These are phyloP conservation scores for Ilyonectria sp. DNA, from an alignment of 2,329 filamentous ascomycete genomes.

Conservation along the genomic window DNA sequence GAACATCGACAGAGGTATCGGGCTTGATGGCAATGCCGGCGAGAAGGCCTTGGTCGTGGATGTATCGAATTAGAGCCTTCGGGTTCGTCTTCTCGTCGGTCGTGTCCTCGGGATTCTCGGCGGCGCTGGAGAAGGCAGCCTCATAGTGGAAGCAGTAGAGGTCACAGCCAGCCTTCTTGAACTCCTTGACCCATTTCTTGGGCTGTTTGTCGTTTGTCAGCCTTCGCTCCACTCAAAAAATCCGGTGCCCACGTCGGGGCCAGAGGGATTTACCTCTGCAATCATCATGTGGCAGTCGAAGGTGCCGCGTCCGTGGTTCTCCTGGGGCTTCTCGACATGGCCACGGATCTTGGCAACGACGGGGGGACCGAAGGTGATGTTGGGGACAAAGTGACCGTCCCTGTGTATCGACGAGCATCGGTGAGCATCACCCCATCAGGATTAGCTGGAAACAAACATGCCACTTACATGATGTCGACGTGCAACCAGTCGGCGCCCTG, in stretches of 20 bases:
- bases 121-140: conserved; percentile 90
- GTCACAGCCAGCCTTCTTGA: conserved; percentile 94
- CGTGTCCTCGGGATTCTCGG: conserved; percentile 81
- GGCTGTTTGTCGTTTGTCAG: conserved; percentile 69
- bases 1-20: conserved; percentile 88
- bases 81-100: conserved; percentile 84
- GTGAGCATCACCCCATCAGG: conserved; percentile 22
- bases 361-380: conserved; percentile 96
- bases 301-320: conserved; percentile 84
- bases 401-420: conserved; percentile 59
- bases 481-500: conserved; percentile 94
- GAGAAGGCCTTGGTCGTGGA: conserved; percentile 89
- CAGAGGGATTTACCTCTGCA: conserved; percentile 77
- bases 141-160: conserved; percentile 99
- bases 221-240: background rate
- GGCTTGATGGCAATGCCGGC: conserved; percentile 98
- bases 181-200: conserved; percentile 98
- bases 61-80: conserved; percentile 88
- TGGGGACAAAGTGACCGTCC: conserved; percentile 99
- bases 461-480: conserved; percentile 85
- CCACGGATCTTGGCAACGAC: conserved; percentile 94
- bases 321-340: conserved; percentile 83
- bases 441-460: conserved; percentile 10
- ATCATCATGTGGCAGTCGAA: conserved; percentile 99
- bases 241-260: background rate